Percentiles rank a stretch among this genome's conserved stretches.
Conservation (phyloP, 225 moss, liverwort and hornwort species). For the Pseudisothecium myosuroides region DNA sequence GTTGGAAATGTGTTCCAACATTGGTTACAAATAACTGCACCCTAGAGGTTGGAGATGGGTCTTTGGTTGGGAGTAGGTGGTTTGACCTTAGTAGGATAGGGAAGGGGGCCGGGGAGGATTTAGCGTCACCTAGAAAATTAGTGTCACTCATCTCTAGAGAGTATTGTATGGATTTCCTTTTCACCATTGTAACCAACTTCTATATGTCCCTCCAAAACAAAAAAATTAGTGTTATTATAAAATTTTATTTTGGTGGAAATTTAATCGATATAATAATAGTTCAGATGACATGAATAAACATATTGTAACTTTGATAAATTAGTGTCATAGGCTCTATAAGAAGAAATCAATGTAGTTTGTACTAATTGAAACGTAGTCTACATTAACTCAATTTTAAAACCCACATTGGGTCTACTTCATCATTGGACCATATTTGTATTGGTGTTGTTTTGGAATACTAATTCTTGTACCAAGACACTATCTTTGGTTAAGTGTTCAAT, state of each 20-base stretch:
- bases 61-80: no score
- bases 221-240: not conserved
- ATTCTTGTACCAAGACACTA: not conserved
- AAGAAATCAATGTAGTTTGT: not conserved
- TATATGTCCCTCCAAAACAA: not conserved
- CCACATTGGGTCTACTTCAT: accelerated
- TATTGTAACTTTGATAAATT: not conserved
- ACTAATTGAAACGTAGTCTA: accelerated
- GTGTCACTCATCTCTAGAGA: not conserved
- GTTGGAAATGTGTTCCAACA: no score
- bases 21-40: no score
- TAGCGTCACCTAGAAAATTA: not conserved
- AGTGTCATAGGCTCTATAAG: accelerated
- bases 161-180: not conserved
- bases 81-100: no score
- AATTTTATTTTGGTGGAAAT: not conserved
- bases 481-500: accelerated
- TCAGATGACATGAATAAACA: accelerated
- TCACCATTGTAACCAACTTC: accelerated
- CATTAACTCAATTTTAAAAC: accelerated
- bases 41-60: no score
- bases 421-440: accelerated
- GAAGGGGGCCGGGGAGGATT: not conserved
- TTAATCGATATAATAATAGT: accelerated
- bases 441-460: accelerated